Conservation (phyloP, 1,284 basidiomycete species). For the Cutaneotrichosporon cavernicola region DNA sequence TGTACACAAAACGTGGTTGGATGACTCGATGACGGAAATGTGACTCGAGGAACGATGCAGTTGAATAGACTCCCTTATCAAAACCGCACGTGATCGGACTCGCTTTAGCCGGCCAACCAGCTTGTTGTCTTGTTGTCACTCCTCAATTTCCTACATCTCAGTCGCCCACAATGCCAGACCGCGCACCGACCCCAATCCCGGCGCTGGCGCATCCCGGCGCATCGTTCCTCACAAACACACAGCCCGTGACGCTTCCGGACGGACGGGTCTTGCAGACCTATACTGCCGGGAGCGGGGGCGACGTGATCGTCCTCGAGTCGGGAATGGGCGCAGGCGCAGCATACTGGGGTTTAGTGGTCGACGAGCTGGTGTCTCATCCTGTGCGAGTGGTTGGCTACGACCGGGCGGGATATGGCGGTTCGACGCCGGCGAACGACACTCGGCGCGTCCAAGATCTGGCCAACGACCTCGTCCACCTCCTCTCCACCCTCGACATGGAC, state of each 20-base stretch:
- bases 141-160: too few relatives aligned
- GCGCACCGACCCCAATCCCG: not conserved
- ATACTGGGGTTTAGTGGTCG: conserved; percentile 13
- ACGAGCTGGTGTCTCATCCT: not conserved
- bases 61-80: too few relatives aligned
- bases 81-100: too few relatives aligned
- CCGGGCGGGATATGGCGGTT: conserved; percentile 9
- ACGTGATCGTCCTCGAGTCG: conserved; percentile 15
- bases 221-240: conserved; percentile 9
- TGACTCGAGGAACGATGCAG: too few relatives aligned
- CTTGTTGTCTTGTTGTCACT: too few relatives aligned
- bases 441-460: conserved; percentile 8
- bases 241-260: not conserved
- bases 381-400: conserved; percentile 14
- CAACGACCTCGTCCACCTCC: conserved; percentile 6
- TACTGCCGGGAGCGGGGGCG: conserved; percentile 3
- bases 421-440: not conserved
- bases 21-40: too few relatives aligned
- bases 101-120: too few relatives aligned
- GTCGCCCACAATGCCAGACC: not conserved
- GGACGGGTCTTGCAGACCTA: conserved; percentile 12
- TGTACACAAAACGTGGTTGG: too few relatives aligned
- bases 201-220: not conserved
- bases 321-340: conserved; percentile 7
- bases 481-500: not conserved